Evolutionary conservation across 2,329 filamentous ascomycete species (phyloP).

Genomic region (Fusarium phyllophilum): DNA sequence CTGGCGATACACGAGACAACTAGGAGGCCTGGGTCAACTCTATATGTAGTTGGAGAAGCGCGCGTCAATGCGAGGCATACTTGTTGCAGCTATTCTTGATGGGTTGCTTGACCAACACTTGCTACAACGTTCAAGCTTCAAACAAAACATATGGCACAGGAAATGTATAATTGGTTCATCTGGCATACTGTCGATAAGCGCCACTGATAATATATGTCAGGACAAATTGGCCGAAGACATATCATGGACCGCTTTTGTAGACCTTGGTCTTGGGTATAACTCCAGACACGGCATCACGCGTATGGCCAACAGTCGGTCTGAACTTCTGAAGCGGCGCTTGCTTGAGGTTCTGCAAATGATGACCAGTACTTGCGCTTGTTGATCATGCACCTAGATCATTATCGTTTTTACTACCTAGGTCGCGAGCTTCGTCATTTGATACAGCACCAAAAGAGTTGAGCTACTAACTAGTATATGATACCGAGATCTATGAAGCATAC

Average conservation of each 20-base stretch:
- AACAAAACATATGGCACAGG: neutral
- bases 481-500: neutral
- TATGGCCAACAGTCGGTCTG: neutral
- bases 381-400: neutral
- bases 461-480: neutral
- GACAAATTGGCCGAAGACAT: neutral
- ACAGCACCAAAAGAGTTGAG: too few relatives aligned
- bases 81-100: slow-evolving; percentile 8
- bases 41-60: slow-evolving; percentile 17
- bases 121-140: neutral
- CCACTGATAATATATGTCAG: slow-evolving; percentile 1
- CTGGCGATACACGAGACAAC: slow-evolving; percentile 16
- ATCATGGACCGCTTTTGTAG: neutral
- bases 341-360: neutral
- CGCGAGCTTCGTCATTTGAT: neutral
- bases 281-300: neutral
- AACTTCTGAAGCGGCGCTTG: slow-evolving; percentile 4
- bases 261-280: neutral
- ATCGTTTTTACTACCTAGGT: neutral
- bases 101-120: neutral
- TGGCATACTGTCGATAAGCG: neutral
- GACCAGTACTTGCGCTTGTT: neutral
- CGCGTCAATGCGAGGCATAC: slow-evolving; percentile 38
- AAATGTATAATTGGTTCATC: slow-evolving; percentile 6
- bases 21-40: neutral